These are phyloP conservation scores for Isatis tinctoria DNA, from an alignment of 345 rosid species.

Conservation along the genomic window DNA sequence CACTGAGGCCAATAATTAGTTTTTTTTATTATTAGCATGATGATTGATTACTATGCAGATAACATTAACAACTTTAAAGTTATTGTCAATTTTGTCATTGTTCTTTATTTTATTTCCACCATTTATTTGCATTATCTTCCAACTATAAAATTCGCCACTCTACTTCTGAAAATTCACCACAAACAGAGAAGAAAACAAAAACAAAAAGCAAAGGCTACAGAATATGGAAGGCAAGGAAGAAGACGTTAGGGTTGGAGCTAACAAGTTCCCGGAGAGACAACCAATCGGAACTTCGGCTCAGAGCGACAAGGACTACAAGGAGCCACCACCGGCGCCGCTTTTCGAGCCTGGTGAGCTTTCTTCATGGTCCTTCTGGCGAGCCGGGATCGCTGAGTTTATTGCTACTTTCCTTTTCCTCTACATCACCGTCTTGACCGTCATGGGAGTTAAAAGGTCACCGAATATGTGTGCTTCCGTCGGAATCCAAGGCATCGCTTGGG, in stretches of 20 bases:
- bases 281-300: constrained; percentile 45
- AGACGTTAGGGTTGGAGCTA: constrained; percentile 44
- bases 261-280: constrained; percentile 44
- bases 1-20: neutral
- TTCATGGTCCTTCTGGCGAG: constrained; percentile 45
- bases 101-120: constrained; percentile 3
- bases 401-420: constrained; percentile 43
- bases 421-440: constrained; percentile 43
- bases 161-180: neutral
- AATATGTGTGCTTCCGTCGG: constrained; percentile 43
- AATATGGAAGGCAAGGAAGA: constrained; percentile 47
- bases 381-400: constrained; percentile 22
- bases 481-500: constrained; percentile 18
- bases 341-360: constrained; percentile 41
- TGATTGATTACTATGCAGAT: constrained; percentile 12
- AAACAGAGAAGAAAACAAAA: neutral
- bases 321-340: constrained; percentile 43
- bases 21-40: neutral
- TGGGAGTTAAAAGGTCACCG: constrained; percentile 38
- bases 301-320: constrained; percentile 41
- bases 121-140: constrained; percentile 7
- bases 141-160: constrained; percentile 14
- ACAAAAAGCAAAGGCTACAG: neutral
- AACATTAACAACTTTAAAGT: constrained; percentile 10
- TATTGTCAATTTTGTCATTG: constrained; percentile 5